Percentiles rank a stretch among this genome's conserved stretches.
Evolutionary conservation across 2,329 filamentous ascomycete genomes (phyloP).

Genomic region (Colletotrichum higginsianum): DNA sequence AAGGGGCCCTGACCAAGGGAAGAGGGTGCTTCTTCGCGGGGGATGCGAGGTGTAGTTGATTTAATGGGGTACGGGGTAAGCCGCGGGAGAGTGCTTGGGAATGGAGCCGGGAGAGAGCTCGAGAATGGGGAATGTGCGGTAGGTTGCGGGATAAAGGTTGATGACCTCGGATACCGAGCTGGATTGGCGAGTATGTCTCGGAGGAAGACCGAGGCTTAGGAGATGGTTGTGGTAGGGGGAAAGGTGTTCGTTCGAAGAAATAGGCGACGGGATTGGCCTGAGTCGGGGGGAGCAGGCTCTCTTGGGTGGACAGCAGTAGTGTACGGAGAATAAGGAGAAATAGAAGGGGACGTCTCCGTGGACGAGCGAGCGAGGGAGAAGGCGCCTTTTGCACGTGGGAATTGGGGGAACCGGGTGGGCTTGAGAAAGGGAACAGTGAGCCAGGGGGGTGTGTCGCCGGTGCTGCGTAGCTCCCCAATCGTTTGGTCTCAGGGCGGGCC

Average conservation of each 20-base stretch:
- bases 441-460: constrained; percentile 7
- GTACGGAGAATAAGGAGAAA: constrained; percentile 4
- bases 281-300: constrained; percentile 16
- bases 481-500: constrained; percentile 30
- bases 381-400: constrained; percentile 42
- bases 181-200: constrained; percentile 32
- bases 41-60: constrained; percentile 43
- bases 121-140: constrained; percentile 26
- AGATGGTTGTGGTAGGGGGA: not conserved
- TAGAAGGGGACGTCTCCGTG: constrained; percentile 11
- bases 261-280: constrained; percentile 29
- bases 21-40: constrained; percentile 87
- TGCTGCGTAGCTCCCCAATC: constrained; percentile 33
- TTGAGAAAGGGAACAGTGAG: constrained; percentile 36
- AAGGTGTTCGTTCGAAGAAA: constrained; percentile 5
- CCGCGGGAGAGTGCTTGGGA: constrained; percentile 10
- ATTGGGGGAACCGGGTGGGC: constrained; percentile 40
- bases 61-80: constrained; percentile 37
- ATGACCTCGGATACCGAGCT: constrained; percentile 42
- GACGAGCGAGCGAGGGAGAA: constrained; percentile 34
- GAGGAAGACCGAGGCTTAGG: constrained; percentile 31
- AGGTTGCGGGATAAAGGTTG: constrained; percentile 39
- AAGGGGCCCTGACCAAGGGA: constrained; percentile 99
- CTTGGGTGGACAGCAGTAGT: constrained; percentile 1
- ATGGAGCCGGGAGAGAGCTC: constrained; percentile 21